Evolutionary conservation across 106 monocot genomes (phyloP).

Genomic region (Phalaenopsis equestris): DNA sequence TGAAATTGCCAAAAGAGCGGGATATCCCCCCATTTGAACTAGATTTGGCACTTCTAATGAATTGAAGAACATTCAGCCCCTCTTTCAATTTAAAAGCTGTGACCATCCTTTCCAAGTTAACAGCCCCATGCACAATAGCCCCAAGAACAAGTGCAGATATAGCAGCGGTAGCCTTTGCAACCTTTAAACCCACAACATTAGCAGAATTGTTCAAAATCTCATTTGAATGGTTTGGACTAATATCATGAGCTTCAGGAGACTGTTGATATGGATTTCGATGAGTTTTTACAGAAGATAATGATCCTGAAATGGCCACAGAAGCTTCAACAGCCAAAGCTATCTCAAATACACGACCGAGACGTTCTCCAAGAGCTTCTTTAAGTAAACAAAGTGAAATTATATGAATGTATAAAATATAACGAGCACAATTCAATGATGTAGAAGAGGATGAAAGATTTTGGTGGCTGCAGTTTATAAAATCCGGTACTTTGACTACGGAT

Average conservation of each 20-base stretch:
- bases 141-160: conserved; percentile 92
- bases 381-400: conserved; percentile 72
- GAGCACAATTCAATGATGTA: conserved; percentile 44
- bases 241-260: conserved; percentile 70
- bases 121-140: conserved; percentile 63
- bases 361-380: conserved; percentile 87
- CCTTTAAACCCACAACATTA: conserved; percentile 44
- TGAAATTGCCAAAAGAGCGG: conserved; percentile 53
- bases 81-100: conserved; percentile 73
- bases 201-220: conserved; percentile 46
- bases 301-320: conserved; percentile 57
- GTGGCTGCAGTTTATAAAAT: conserved; percentile 35
- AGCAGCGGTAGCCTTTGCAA: conserved; percentile 65
- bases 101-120: conserved; percentile 79
- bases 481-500: conserved; percentile 55
- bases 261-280: conserved; percentile 70
- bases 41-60: conserved; percentile 60
- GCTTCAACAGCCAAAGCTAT: conserved; percentile 78
- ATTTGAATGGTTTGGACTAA: conserved; percentile 43
- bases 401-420: conserved; percentile 66
- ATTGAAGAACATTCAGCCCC: conserved; percentile 75
- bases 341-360: conserved; percentile 66
- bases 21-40: conserved; percentile 80
- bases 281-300: conserved; percentile 41
- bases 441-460: conserved; percentile 25